These are phyloP conservation scores for Candida maris DNA, from an alignment of 805 yeast genomes.

Conservation along the genomic window DNA sequence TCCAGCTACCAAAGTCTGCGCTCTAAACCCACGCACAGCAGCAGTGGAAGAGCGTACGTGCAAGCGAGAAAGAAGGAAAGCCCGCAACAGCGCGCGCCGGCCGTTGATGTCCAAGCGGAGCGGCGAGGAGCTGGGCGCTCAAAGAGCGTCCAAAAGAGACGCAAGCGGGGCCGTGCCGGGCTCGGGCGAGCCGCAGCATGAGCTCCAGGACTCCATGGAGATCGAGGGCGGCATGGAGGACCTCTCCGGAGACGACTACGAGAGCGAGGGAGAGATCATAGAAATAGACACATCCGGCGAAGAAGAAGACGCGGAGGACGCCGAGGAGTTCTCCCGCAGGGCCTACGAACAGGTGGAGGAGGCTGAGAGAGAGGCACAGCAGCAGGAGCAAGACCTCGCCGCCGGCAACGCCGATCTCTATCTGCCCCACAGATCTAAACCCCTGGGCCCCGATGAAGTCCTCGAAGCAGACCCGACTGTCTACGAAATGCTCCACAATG, in stretches of 20 bases:
- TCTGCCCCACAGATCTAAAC: conserved; percentile 84
- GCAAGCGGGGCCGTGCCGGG: conserved; percentile 6
- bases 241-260: conserved; percentile 86
- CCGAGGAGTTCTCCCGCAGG: background rate
- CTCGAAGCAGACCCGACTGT: conserved; percentile 95
- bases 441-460: conserved; percentile 93
- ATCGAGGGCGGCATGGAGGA: conserved; percentile 69
- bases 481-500: conserved; percentile 93
- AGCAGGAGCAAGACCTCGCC: conserved; percentile 18
- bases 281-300: conserved; percentile 65
- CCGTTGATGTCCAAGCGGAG: conserved; percentile 35
- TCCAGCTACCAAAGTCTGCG: no score
- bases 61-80: no score
- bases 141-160: conserved; percentile 18
- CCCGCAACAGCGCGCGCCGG: no score
- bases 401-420: conserved; percentile 44
- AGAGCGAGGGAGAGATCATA: conserved; percentile 85
- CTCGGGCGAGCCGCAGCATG: conserved; percentile 24
- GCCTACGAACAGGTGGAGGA: conserved; percentile 31
- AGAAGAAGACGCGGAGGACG: conserved; percentile 38
- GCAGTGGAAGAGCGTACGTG: no score
- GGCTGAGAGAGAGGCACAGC: conserved; percentile 36
- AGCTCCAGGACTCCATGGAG: conserved; percentile 59
- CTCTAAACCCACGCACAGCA: no score
- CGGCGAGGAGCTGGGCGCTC: conserved; percentile 24